phyloP scores from a whole-genome alignment of 306 rosid genomes.

The Herpetospermum pedunculosum region DNA sequence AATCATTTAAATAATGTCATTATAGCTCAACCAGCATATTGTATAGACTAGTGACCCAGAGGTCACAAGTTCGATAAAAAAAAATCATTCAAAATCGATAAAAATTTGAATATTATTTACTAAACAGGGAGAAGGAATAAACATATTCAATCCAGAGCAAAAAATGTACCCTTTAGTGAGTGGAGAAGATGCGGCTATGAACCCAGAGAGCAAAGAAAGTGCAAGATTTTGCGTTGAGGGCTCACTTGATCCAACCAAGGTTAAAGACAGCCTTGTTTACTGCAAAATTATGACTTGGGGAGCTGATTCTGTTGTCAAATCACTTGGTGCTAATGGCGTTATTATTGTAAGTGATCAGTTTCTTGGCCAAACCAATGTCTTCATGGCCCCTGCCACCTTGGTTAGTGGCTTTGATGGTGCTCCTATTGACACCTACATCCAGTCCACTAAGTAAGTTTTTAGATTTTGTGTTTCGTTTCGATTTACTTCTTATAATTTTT shows the following conservation, averaged over 20 bases:
- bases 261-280: slow-evolving; percentile 51
- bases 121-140: slow-evolving; percentile 63
- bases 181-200: slow-evolving; percentile 46
- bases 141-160: slow-evolving; percentile 36
- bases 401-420: slow-evolving; percentile 39
- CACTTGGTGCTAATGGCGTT: slow-evolving; percentile 56
- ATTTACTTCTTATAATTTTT: too few relatives aligned
- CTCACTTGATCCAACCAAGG: slow-evolving; percentile 50
- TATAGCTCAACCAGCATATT: too few relatives aligned
- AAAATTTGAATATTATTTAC: too few relatives aligned
- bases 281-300: slow-evolving; percentile 40
- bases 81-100: too few relatives aligned
- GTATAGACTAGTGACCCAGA: too few relatives aligned
- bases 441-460: slow-evolving; percentile 37
- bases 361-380: slow-evolving; percentile 46
- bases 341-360: slow-evolving; percentile 34
- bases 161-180: slow-evolving; percentile 44
- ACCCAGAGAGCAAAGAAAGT: slow-evolving; percentile 25
- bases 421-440: slow-evolving; percentile 29
- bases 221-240: slow-evolving; percentile 29
- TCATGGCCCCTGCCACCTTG: slow-evolving; percentile 60
- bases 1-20: too few relatives aligned
- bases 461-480: too few relatives aligned
- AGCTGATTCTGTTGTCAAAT: slow-evolving; percentile 47
- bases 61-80: too few relatives aligned